Evolutionary conservation across 345 rosid species (phyloP).

Genomic region (Syzygium oleosum): DNA sequence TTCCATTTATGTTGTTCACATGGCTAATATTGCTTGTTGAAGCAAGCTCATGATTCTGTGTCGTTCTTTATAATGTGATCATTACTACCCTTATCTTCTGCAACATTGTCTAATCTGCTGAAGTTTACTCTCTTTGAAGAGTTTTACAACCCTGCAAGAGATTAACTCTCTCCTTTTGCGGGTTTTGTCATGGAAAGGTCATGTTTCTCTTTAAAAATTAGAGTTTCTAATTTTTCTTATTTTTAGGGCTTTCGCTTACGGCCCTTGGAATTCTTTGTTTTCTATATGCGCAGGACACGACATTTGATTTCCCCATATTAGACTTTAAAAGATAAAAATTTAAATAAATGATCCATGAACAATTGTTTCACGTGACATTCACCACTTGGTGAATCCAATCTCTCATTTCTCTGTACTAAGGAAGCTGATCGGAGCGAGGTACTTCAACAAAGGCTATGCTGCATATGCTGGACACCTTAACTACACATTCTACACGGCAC

Average conservation of each 20-base stretch:
- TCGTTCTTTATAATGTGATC: neutral
- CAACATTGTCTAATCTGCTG: neutral
- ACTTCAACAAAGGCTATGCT: slow-evolving; percentile 15
- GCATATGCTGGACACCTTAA: neutral
- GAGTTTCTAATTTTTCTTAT: neutral
- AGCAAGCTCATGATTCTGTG: neutral
- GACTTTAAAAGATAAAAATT: neutral
- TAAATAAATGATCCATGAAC: neutral
- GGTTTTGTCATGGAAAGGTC: neutral
- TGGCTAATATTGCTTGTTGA: neutral
- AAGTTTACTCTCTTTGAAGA: neutral
- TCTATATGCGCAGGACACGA: neutral
- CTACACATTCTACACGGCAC: neutral
- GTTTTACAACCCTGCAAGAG: neutral
- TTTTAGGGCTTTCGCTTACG: neutral
- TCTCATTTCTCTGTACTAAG: slow-evolving; percentile 4
- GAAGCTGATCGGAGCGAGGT: slow-evolving; percentile 38
- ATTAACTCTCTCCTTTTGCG: neutral
- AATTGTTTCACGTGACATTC: neutral
- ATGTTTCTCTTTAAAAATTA: neutral
- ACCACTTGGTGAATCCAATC: neutral
- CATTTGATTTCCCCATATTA: neutral
- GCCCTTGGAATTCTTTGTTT: neutral
- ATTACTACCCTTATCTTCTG: neutral
- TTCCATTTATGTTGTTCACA: neutral